phyloP scores from a whole-genome alignment of 2,329 filamentous ascomycete species.

The Curvularia spicifera region DNA sequence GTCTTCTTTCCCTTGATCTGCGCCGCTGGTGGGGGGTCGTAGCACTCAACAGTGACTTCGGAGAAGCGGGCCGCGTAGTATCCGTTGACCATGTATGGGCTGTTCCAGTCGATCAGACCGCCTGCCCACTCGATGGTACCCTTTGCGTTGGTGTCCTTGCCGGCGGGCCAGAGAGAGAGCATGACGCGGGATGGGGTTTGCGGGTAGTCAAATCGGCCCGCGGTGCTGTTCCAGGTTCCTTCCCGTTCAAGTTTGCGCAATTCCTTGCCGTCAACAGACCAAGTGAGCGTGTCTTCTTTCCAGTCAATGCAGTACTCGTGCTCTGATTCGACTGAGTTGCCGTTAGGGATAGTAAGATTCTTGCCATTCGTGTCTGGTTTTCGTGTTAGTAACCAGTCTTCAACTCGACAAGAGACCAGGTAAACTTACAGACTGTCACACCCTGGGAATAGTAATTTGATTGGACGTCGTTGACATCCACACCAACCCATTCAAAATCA shows the following conservation, averaged over 20 bases:
- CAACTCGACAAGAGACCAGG: background rate
- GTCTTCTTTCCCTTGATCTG: constrained; percentile 65
- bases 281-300: constrained; percentile 84
- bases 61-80: constrained; percentile 88
- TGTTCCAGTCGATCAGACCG: constrained; percentile 86
- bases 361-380: constrained; percentile 72
- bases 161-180: constrained; percentile 95
- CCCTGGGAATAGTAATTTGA: constrained; percentile 98
- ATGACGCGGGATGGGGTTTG: constrained; percentile 91
- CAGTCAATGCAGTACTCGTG: constrained; percentile 95
- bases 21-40: constrained; percentile 75
- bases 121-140: constrained; percentile 94
- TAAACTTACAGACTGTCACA: constrained; percentile 79
- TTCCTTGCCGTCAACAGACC: constrained; percentile 82
- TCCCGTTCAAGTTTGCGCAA: constrained; percentile 75
- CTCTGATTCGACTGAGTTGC: constrained; percentile 74
- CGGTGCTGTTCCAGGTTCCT: constrained; percentile 85
- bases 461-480: constrained; percentile 77
- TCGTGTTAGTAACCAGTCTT: constrained; percentile 19
- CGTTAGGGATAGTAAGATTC: constrained; percentile 66
- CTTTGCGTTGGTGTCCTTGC: constrained; percentile 75
- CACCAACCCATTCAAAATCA: constrained; percentile 93
- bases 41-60: constrained; percentile 85
- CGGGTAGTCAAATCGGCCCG: constrained; percentile 83
- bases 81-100: constrained; percentile 79